These are phyloP conservation scores for Mycena floridula DNA, from an alignment of 768 basidiomycete genomes.

Conservation along the genomic window DNA sequence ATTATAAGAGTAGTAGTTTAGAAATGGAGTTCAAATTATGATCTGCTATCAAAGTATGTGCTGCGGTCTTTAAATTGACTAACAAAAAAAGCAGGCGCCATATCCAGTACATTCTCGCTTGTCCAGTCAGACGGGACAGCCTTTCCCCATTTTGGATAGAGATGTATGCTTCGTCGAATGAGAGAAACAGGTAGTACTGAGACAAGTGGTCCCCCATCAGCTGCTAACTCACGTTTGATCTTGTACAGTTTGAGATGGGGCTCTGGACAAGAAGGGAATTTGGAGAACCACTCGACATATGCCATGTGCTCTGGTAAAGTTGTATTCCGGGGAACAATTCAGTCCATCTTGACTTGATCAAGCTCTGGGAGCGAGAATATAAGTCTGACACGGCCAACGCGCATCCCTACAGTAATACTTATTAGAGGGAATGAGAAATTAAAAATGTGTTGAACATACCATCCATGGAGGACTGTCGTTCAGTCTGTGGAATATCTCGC, in stretches of 20 bases:
- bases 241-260: neutral
- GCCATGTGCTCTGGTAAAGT: too few species aligned
- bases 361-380: slow-evolving; percentile 18
- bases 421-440: neutral
- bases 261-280: neutral
- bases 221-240: neutral
- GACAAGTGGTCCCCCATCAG: neutral
- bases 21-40: too few species aligned
- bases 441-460: neutral
- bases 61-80: slow-evolving; percentile 7
- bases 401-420: slow-evolving; percentile 13
- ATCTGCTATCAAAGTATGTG: slow-evolving; percentile 2
- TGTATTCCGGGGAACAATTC: too few species aligned
- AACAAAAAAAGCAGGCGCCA: slow-evolving; percentile 11
- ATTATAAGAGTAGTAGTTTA: too few species aligned
- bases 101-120: slow-evolving; percentile 14
- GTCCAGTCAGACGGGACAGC: slow-evolving; percentile 15
- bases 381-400: slow-evolving; percentile 17
- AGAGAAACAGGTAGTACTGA: slow-evolving; percentile 8
- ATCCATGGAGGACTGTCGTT: neutral
- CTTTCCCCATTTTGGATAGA: slow-evolving; percentile 14
- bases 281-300: too few species aligned
- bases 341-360: too few species aligned
- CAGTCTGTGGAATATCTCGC: neutral
- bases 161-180: slow-evolving; percentile 14